These are phyloP conservation scores for Paramecium bursaria DNA, from an alignment of 73 alveolate genomes.

Conservation along the genomic window DNA sequence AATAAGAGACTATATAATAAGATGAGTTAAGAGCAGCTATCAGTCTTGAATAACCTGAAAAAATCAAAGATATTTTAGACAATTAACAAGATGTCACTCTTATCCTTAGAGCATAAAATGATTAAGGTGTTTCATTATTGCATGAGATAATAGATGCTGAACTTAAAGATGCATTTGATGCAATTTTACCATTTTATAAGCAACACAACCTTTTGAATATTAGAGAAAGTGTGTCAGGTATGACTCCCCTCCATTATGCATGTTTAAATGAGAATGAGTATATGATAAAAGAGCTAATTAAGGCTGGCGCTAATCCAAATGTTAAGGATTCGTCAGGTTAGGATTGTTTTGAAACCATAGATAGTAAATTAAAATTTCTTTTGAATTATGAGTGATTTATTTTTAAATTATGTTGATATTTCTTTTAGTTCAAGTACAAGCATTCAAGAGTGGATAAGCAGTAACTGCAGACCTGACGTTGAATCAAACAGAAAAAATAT, in stretches of 20 bases:
- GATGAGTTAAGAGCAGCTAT: slow-evolving; percentile 12
- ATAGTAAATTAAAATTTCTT: neutral
- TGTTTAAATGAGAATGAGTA: slow-evolving; percentile 33
- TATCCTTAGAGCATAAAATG: slow-evolving; percentile 5
- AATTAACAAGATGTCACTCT: neutral
- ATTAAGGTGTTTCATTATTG: neutral
- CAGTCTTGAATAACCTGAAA: neutral
- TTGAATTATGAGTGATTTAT: too few species aligned
- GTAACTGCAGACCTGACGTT: too few species aligned
- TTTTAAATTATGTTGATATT: too few species aligned
- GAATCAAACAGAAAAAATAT: too few species aligned
- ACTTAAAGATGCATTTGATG: neutral
- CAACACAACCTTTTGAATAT: neutral
- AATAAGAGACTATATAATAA: neutral
- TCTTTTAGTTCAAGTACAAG: too few species aligned
- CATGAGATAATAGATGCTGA: slow-evolving; percentile 9
- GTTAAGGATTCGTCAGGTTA: slow-evolving; percentile 34
- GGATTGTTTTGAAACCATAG: slow-evolving; percentile 47
- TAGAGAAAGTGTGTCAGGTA: slow-evolving; percentile 52
- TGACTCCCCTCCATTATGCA: slow-evolving; percentile 53
- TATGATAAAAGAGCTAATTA: neutral
- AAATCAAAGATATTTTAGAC: neutral
- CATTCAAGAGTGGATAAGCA: too few species aligned
- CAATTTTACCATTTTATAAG: neutral
- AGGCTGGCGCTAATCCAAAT: slow-evolving; percentile 57